Percentiles rank a stretch among this genome's conserved stretches.
Conservation (phyloP, 108 stramenopile genomes). For the Poteriospumella lacustris region DNA sequence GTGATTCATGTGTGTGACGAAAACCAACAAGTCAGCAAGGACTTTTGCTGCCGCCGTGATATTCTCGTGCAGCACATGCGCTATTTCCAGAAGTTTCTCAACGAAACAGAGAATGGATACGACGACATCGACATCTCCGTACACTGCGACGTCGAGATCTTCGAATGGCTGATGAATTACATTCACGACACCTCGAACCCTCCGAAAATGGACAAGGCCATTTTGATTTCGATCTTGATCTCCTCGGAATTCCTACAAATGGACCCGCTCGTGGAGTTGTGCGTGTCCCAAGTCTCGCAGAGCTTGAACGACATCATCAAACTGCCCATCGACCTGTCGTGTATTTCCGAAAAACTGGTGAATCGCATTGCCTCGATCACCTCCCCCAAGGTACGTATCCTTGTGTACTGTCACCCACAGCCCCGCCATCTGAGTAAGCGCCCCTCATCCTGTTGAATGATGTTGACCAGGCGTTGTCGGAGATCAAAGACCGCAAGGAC, state of each 20-base stretch:
- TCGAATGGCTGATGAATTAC: conserved; percentile 57
- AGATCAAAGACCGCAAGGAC: conserved; percentile 42
- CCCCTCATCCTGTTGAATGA: not conserved
- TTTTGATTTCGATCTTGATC: conserved; percentile 53
- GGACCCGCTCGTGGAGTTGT: conserved; percentile 48
- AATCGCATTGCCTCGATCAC: conserved; percentile 32
- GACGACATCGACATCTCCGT: conserved; percentile 58
- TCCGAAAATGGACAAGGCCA: conserved; percentile 29
- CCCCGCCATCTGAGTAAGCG: not conserved
- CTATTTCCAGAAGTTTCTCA: conserved; percentile 46
- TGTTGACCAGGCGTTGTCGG: conserved; percentile 29
- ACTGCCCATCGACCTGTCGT: conserved; percentile 52
- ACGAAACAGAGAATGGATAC: conserved; percentile 21
- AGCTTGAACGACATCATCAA: conserved; percentile 43
- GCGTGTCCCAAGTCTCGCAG: conserved; percentile 44
- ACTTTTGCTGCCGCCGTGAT: conserved; percentile 46
- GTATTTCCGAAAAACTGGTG: conserved; percentile 45
- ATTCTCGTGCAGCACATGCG: conserved; percentile 50
- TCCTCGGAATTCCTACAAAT: conserved; percentile 58
- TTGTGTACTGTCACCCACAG: not conserved
- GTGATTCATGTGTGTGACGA: conserved; percentile 59
- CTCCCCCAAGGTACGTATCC: conserved; percentile 21
- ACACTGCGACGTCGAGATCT: conserved; percentile 61
- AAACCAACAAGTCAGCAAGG: conserved; percentile 38
- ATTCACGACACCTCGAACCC: conserved; percentile 35